phyloP scores from a whole-genome alignment of 306 rosid species.

The Mimosa pudica region DNA sequence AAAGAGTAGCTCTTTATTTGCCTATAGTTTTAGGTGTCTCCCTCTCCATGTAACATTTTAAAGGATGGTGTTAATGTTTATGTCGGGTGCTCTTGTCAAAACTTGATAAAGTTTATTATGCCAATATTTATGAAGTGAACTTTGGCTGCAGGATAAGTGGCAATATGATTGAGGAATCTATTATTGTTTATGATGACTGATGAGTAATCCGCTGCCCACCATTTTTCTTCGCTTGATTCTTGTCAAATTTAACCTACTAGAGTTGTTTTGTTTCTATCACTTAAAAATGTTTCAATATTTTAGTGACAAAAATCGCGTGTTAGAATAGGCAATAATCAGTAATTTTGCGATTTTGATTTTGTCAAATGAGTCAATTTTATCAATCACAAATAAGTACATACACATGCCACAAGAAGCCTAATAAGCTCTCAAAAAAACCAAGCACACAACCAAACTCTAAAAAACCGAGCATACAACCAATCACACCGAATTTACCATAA shows the following conservation, averaged over 20 bases:
- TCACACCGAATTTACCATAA: too few species aligned
- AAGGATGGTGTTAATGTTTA: constrained; percentile 38
- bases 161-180: constrained; percentile 25
- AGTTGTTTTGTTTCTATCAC: neutral
- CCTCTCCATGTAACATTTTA: constrained; percentile 32
- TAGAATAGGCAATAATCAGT: neutral
- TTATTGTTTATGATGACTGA: constrained; percentile 21
- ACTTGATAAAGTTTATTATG: constrained; percentile 35
- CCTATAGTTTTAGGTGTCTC: constrained; percentile 30
- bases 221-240: neutral
- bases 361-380: too few species aligned
- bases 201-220: neutral
- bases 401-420: too few species aligned
- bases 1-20: constrained; percentile 50
- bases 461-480: too few species aligned
- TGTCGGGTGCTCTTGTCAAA: constrained; percentile 33
- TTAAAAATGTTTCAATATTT: neutral
- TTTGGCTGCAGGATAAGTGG: constrained; percentile 30
- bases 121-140: constrained; percentile 32
- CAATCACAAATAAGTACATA: too few species aligned
- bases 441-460: too few species aligned
- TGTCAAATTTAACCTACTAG: neutral
- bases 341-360: neutral
- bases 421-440: too few species aligned
- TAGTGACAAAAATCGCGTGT: neutral